A percentile compares a stretch with the other conserved stretches of the same genome.
Conservation (phyloP, 805 yeast genomes). For the Torulaspora microellipsoides region DNA sequence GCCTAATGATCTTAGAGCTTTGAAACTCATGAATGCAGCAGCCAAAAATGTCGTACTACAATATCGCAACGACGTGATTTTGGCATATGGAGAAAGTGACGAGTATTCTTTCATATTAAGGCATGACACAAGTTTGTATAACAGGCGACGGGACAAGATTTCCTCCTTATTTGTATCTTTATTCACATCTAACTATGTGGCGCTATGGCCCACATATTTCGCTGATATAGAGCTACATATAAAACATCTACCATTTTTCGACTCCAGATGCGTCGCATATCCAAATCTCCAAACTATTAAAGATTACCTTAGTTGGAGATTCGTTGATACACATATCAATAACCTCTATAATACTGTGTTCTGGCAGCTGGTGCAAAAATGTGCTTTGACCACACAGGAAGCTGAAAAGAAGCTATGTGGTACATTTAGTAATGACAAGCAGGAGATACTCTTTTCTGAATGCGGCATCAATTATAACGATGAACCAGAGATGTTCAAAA, state of each 20-base stretch:
- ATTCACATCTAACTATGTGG: constrained; percentile 71
- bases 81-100: constrained; percentile 95
- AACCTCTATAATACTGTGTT: constrained; percentile 90
- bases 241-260: constrained; percentile 76
- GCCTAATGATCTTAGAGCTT: constrained; percentile 81
- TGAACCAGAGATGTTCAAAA: constrained; percentile 82
- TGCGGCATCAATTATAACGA: constrained; percentile 87
- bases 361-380: constrained; percentile 75
- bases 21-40: constrained; percentile 74
- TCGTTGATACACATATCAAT: constrained; percentile 93
- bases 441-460: constrained; percentile 73
- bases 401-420: constrained; percentile 78
- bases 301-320: constrained; percentile 92
- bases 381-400: constrained; percentile 67
- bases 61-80: constrained; percentile 60
- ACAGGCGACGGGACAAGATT: constrained; percentile 75
- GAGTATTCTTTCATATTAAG: constrained; percentile 82
- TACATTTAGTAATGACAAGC: constrained; percentile 76
- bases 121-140: constrained; percentile 62
- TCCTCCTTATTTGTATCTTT: constrained; percentile 77
- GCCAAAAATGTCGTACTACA: constrained; percentile 61
- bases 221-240: constrained; percentile 45
- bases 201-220: constrained; percentile 60
- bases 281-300: constrained; percentile 58
- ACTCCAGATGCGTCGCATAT: constrained; percentile 83